These are phyloP conservation scores for Crepidotus variabilis DNA, from an alignment of 768 basidiomycete species.

Conservation along the genomic window DNA sequence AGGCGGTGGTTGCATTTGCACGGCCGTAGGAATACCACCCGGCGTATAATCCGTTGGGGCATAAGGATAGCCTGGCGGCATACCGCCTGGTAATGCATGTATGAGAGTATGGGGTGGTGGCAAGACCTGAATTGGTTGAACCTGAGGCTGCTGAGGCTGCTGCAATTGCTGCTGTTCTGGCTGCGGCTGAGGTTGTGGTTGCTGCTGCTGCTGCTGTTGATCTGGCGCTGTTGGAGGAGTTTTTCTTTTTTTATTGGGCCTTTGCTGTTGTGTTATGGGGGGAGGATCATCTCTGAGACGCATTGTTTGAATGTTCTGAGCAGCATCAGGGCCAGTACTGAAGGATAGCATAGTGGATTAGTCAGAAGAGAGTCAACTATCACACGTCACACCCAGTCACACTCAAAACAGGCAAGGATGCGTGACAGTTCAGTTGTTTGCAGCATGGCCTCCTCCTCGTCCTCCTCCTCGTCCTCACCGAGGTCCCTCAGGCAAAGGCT, in stretches of 20 bases:
- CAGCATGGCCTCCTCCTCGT: slow-evolving; percentile 6
- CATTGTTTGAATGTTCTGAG: slow-evolving; percentile 38
- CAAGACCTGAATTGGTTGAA: slow-evolving; percentile 42
- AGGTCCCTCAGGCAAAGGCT: slow-evolving; percentile 13
- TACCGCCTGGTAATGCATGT: slow-evolving; percentile 38
- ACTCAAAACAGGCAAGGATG: slow-evolving; percentile 6
- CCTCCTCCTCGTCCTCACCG: slow-evolving; percentile 11
- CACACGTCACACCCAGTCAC: slow-evolving; percentile 4
- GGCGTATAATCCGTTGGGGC: slow-evolving; percentile 51
- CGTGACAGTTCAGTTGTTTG: slow-evolving; percentile 11
- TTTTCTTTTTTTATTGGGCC: slow-evolving; percentile 64
- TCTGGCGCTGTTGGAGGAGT: slow-evolving; percentile 45
- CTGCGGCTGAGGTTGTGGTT: slow-evolving; percentile 21
- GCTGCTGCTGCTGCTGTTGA: slow-evolving; percentile 28
- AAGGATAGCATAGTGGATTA: slow-evolving; percentile 46
- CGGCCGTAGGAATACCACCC: slow-evolving; percentile 40
- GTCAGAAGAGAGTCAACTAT: slow-evolving; percentile 28
- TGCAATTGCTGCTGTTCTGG: slow-evolving; percentile 23
- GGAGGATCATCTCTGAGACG: slow-evolving; percentile 61
- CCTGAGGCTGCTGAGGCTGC: slow-evolving; percentile 27
- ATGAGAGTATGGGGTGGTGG: slow-evolving; percentile 54
- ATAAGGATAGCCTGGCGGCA: slow-evolving; percentile 50
- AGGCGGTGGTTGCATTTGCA: slow-evolving; percentile 20
- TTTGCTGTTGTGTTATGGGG: slow-evolving; percentile 39
- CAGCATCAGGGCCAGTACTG: slow-evolving; percentile 22